Conservation (phyloP, 192 early-diverging fungal genomes). For the Entomortierella parvispora region DNA sequence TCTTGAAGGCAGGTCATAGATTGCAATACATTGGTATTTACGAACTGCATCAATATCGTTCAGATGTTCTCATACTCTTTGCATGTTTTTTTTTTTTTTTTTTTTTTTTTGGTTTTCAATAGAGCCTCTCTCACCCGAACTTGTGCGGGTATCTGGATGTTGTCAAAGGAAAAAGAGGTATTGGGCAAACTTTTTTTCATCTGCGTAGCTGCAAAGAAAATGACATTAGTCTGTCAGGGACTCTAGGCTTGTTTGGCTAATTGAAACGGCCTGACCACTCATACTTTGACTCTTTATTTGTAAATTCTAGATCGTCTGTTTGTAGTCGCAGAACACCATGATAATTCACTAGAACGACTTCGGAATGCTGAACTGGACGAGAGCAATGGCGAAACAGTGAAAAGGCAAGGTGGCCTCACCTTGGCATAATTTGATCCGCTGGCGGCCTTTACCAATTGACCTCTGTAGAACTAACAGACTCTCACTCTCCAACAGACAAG, state of each 20-base stretch:
- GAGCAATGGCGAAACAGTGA: constrained; percentile 1
- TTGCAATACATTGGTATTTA: no score
- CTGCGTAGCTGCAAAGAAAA: no score
- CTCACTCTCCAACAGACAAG: constrained; percentile 14
- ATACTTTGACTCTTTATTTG: neutral
- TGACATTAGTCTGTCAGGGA: neutral
- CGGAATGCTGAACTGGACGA: constrained; percentile 25
- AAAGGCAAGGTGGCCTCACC: constrained; percentile 29
- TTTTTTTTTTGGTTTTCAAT: constrained; percentile 7
- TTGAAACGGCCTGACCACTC: no score
- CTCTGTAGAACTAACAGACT: no score
- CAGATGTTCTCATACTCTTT: no score
- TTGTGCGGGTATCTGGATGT: constrained; percentile 74
- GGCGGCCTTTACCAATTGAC: no score
- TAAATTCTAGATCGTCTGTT: constrained; percentile 64
- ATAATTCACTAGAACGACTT: constrained; percentile 14
- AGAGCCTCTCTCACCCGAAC: constrained; percentile 67
- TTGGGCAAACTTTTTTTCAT: no score
- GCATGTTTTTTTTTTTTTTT: neutral
- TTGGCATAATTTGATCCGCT: no score
- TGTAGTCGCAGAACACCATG: constrained; percentile 63
- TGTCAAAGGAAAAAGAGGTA: constrained; percentile 70
- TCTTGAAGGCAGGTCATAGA: constrained; percentile 18
- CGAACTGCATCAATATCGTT: no score
- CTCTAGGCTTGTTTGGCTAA: no score